phyloP scores from a whole-genome alignment of 2,329 filamentous ascomycete species.

The Claviceps cyperi region DNA sequence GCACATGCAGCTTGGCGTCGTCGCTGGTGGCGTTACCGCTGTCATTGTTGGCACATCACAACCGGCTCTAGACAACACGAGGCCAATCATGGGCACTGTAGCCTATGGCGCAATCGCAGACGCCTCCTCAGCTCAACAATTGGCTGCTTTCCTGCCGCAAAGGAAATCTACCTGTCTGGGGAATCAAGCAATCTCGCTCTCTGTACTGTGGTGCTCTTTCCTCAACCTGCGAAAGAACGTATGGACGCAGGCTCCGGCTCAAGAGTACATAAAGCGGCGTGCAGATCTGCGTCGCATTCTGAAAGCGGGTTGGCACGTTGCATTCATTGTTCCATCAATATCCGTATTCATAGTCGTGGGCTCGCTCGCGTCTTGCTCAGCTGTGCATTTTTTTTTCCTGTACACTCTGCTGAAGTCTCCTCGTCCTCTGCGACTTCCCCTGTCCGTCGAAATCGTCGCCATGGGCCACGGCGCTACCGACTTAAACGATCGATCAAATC shows the following conservation, averaged over 20 bases:
- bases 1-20: not conserved
- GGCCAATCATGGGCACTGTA: conserved; percentile 4
- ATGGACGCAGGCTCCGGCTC: not conserved
- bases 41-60: not conserved
- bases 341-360: not conserved
- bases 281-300: not conserved
- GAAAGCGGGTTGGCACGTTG: not conserved
- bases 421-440: not conserved
- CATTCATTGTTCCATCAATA: not conserved
- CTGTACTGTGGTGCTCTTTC: not conserved
- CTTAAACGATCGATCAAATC: conserved; percentile 3
- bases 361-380: not conserved
- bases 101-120: conserved; percentile 6
- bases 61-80: not conserved
- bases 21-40: conserved; percentile 2
- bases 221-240: not conserved
- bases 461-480: conserved; percentile 9
- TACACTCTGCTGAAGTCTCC: not conserved
- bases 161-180: not conserved
- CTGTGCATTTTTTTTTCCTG: not conserved
- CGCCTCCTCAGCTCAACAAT: not conserved
- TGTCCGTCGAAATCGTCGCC: not conserved
- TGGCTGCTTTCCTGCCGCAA: not conserved
- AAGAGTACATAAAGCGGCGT: not conserved
- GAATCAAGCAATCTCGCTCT: not conserved